Evolutionary conservation across 208 protist species (phyloP), one percentile per base, ranked within the genome.

Genomic region (Trypanosoma conorhini): DNA sequence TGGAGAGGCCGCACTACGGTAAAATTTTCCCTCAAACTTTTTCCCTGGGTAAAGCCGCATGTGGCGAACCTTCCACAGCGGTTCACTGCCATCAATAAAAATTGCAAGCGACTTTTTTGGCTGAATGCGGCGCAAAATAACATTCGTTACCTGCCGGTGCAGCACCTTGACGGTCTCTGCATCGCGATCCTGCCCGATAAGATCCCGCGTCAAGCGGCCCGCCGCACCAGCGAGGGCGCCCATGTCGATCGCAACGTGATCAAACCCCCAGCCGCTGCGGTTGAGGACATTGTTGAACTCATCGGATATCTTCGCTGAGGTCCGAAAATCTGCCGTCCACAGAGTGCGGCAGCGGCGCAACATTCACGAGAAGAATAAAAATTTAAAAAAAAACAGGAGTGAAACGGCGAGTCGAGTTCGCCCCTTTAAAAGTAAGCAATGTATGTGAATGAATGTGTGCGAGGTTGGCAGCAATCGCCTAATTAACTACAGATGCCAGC

Each of bases 241-340:
- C 26, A 91, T 67, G 61, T 93, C 85, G n/a, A 93, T 68, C 28
- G 85, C 74, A 0, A 93, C 76, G 69, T 93, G 88, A 60, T 93
- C 88, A 68, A 86, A 88, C 15, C 61, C 55, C 65, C 62, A 74
- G 0, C 56, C 40, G 38, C 64, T 73, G 59, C 85, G 87, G 19
- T 81, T 75, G 28, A 80, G 71, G 54, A 86, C 71, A 22, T 77
- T 52, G 44, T 81, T 77, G 63, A 93, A 89, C 54, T 63, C 76
- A n/a, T 92, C 83, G n/a, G 72, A 35, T 31, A 92, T 58, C 40
- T 85, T 79, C 31, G 69, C 8, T 9, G 77, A 69, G 42, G 66
- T 81, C 31, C 67, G 77, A 65, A 81, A 93, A 67, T 83, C 81
- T n/a, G 63, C 73, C 19, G 48, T 33, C n/a, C 19, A 66, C 24